Evolutionary conservation across 73 alveolate species (phyloP).

Genomic region (Tetrahymena malaccensis): DNA sequence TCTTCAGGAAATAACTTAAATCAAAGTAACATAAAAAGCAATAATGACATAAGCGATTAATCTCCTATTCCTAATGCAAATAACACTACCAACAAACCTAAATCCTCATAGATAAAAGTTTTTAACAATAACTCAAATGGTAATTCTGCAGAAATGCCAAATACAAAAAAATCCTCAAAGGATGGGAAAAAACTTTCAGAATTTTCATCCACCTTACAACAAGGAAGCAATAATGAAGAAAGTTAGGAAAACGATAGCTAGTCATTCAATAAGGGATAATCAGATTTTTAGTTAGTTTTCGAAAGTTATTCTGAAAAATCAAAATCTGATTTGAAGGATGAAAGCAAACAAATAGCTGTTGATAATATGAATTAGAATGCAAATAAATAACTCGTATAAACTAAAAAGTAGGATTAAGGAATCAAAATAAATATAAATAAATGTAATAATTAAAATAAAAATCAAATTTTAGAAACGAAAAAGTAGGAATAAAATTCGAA

Average conservation of each 20-base stretch:
- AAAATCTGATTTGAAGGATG: neutral
- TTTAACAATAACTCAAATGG: neutral
- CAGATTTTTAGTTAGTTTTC: neutral
- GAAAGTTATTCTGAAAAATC: neutral
- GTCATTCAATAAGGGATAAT: neutral
- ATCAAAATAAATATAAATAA: neutral
- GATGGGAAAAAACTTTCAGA: neutral
- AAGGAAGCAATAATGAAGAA: neutral
- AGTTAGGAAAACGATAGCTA: neutral
- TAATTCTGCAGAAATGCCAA: neutral
- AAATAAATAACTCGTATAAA: neutral
- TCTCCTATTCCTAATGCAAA: neutral
- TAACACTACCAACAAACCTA: neutral
- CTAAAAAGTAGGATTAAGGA: neutral
- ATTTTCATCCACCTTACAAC: neutral
- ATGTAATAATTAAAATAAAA: neutral
- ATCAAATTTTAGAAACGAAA: neutral
- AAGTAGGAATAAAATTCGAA: neutral
- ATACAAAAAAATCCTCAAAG: neutral
- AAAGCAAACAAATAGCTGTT: neutral
- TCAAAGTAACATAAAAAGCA: neutral
- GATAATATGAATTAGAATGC: neutral
- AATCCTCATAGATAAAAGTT: neutral
- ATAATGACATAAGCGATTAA: neutral
- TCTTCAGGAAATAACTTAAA: neutral